Conservation (phyloP, 495 filamentous ascomycete species). For the Tetracladium setigerum region DNA sequence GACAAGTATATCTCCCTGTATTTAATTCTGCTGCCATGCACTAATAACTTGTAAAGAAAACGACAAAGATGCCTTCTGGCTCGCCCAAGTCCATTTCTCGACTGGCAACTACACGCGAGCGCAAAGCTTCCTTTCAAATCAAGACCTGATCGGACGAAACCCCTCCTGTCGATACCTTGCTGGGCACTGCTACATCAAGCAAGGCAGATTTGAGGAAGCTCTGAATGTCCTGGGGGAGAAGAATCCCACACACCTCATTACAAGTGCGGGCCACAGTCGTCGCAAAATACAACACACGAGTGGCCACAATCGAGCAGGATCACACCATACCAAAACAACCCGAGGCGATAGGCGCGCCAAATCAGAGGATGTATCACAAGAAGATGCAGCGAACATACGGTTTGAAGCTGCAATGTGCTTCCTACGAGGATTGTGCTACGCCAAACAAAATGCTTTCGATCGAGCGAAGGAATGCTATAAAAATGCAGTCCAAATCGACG, state of each 20-base stretch:
- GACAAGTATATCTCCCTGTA: conserved; percentile 56
- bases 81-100: conserved; percentile 89
- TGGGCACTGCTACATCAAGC: conserved; percentile 87
- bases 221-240: conserved; percentile 83
- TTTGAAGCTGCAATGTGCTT: conserved; percentile 98
- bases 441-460: conserved; percentile 96
- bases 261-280: conserved; percentile 53
- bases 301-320: conserved; percentile 24
- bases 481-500: conserved; percentile 91
- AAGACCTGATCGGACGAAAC: conserved; percentile 73
- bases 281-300: conserved; percentile 42
- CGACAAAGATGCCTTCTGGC: conserved; percentile 86
- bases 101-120: conserved; percentile 91
- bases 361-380: conserved; percentile 32
- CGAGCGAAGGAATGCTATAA: conserved; percentile 98
- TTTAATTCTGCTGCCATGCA: conserved; percentile 16
- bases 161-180: conserved; percentile 86
- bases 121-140: conserved; percentile 72
- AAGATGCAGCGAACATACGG: conserved; percentile 60
- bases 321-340: conserved; percentile 23
- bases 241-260: conserved; percentile 80
- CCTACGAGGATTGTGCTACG: conserved; percentile 85
- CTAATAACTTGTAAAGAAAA: conserved; percentile 48
- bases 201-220: conserved; percentile 82
- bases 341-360: conserved; percentile 46